These are phyloP conservation scores for Hanseniaspora singularis DNA, from an alignment of 805 yeast species.

Conservation along the genomic window DNA sequence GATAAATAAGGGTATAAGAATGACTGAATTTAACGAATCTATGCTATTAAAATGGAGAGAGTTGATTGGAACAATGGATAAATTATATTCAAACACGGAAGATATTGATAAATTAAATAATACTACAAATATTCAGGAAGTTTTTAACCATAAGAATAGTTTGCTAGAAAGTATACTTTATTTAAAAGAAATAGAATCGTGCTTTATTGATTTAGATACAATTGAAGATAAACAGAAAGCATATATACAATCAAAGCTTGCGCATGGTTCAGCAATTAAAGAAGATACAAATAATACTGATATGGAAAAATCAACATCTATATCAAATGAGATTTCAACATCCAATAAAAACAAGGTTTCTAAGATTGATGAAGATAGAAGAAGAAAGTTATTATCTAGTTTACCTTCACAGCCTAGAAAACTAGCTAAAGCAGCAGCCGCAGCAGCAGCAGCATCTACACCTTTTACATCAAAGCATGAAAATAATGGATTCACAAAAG, in stretches of 20 bases:
- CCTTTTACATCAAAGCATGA: neutral
- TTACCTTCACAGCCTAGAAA: constrained; percentile 15
- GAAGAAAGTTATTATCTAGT: constrained; percentile 10
- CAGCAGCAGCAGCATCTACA: neutral
- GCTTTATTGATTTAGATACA: constrained; percentile 5
- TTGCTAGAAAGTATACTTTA: neutral
- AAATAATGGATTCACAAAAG: neutral
- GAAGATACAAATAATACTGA: no score
- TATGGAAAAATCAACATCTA: no score
- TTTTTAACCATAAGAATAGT: constrained; percentile 7
- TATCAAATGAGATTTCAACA: neutral
- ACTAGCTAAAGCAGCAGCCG: constrained; percentile 2
- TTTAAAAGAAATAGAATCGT: constrained; percentile 4
- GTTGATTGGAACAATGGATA: neutral
- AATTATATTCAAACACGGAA: constrained; percentile 3
- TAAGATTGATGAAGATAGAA: constrained; percentile 10
- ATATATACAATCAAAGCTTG: neutral
- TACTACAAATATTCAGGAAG: neutral
- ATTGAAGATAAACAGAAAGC: constrained; percentile 12
- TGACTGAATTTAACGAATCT: neutral
- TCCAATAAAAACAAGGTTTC: neutral
- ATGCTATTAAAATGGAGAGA: neutral
- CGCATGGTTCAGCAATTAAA: neutral
- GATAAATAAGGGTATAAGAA: no score
- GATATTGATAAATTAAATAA: neutral